Conservation (phyloP, 768 basidiomycete species). For the Suillus occidentalis region DNA sequence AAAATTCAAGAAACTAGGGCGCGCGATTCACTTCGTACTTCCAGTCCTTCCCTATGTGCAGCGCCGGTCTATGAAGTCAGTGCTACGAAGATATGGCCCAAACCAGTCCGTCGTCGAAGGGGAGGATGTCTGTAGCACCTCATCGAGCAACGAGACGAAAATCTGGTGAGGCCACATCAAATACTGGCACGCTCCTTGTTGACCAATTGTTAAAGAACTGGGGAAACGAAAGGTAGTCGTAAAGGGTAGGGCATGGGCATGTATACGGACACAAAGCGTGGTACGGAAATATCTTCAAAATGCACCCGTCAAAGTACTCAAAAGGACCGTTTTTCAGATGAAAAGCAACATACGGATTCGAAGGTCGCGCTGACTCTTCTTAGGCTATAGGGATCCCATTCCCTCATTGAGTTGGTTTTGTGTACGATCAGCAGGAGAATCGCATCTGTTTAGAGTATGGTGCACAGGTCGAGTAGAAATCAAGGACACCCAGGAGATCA, state of each 20-base stretch:
- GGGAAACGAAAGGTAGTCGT: neutral
- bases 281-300: neutral
- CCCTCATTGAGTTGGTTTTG: neutral
- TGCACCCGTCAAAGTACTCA: neutral
- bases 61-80: constrained; percentile 25
- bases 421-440: neutral
- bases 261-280: neutral
- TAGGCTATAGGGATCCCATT: neutral
- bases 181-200: neutral
- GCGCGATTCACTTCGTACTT: constrained; percentile 24
- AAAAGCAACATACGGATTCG: neutral
- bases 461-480: neutral
- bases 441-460: neutral
- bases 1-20: constrained; percentile 22
- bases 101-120: neutral
- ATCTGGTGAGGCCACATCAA: neutral
- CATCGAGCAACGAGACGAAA: neutral
- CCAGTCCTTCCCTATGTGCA: constrained; percentile 11
- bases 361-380: neutral
- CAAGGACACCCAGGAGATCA: neutral
- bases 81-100: constrained; percentile 22
- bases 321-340: neutral
- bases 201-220: neutral
- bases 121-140: neutral
- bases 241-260: no score